Conservation (phyloP, 768 basidiomycete species). For the Russula olivacea region DNA sequence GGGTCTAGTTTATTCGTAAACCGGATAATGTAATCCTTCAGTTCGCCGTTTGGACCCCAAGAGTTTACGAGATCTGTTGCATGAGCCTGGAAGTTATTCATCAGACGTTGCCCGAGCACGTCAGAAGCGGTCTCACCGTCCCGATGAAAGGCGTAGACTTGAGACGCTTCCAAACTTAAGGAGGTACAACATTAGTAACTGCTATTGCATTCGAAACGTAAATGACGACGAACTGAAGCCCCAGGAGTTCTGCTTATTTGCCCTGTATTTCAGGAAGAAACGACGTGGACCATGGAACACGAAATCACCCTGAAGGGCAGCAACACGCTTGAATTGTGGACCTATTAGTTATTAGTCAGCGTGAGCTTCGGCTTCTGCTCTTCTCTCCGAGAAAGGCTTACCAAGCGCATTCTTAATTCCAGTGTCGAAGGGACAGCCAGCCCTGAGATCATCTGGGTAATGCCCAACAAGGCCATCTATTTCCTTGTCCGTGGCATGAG, state of each 20-base stretch:
- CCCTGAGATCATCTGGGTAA: constrained; percentile 24
- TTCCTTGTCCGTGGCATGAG: constrained; percentile 21
- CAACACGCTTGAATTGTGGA: constrained; percentile 23
- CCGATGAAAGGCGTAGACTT: constrained; percentile 21
- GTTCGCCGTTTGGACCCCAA: constrained; percentile 6
- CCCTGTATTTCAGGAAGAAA: constrained; percentile 12
- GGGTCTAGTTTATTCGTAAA: constrained; percentile 23
- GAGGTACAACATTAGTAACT: not conserved
- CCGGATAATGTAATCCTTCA: constrained; percentile 22
- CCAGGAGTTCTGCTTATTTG: constrained; percentile 19
- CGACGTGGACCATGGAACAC: constrained; percentile 25
- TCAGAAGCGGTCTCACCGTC: constrained; percentile 5
- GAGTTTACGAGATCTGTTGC: constrained; percentile 17
- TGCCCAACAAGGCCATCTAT: constrained; percentile 24
- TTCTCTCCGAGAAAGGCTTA: constrained; percentile 9
- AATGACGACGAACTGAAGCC: constrained; percentile 13
- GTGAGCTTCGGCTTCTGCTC: not conserved
- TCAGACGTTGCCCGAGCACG: not conserved
- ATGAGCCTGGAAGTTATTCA: not conserved
- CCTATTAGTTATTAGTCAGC: not conserved
- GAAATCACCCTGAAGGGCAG: constrained; percentile 22
- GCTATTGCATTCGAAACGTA: too few relatives aligned
- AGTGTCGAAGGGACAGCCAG: constrained; percentile 24
- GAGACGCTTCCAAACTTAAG: constrained; percentile 19
- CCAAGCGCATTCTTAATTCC: constrained; percentile 29